These are phyloP conservation scores for Aspergillus calidoustus DNA, from an alignment of 2,329 filamentous ascomycete species.

Conservation along the genomic window DNA sequence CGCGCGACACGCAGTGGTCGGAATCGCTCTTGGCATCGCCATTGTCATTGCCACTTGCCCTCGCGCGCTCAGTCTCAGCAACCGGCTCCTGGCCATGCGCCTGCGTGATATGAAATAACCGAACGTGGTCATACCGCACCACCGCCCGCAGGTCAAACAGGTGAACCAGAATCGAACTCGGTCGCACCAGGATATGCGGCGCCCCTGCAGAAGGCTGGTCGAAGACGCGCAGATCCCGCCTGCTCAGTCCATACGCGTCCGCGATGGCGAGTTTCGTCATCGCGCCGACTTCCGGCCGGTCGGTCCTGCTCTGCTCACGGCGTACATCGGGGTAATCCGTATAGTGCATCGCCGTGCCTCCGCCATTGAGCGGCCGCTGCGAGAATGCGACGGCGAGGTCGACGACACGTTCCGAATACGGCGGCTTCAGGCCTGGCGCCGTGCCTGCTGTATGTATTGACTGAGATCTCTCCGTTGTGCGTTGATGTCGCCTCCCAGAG, in stretches of 20 bases:
- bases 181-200: conserved; percentile 41
- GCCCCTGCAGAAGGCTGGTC: conserved; percentile 40
- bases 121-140: conserved; percentile 36
- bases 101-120: conserved; percentile 32
- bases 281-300: neutral
- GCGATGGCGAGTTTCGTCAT: conserved; percentile 27
- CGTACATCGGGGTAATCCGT: too few relatives aligned
- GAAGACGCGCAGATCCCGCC: conserved; percentile 39
- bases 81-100: neutral
- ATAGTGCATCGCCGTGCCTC: too few relatives aligned
- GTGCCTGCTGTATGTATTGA: too few relatives aligned
- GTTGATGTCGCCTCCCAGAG: too few relatives aligned
- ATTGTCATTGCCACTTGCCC: neutral
- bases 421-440: too few relatives aligned
- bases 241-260: conserved; percentile 27
- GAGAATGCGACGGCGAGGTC: too few relatives aligned
- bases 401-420: too few relatives aligned
- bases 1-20: neutral
- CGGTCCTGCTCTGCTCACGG: too few relatives aligned
- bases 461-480: too few relatives aligned
- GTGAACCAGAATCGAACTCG: conserved; percentile 38
- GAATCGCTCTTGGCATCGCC: neutral
- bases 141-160: conserved; percentile 43
- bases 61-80: neutral
- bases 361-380: too few relatives aligned